Percentiles rank a stretch among this genome's conserved stretches.
These are phyloP conservation scores for Pseudozyma tsukubaensis DNA, from an alignment of 1,284 basidiomycete genomes.

Conservation along the genomic window DNA sequence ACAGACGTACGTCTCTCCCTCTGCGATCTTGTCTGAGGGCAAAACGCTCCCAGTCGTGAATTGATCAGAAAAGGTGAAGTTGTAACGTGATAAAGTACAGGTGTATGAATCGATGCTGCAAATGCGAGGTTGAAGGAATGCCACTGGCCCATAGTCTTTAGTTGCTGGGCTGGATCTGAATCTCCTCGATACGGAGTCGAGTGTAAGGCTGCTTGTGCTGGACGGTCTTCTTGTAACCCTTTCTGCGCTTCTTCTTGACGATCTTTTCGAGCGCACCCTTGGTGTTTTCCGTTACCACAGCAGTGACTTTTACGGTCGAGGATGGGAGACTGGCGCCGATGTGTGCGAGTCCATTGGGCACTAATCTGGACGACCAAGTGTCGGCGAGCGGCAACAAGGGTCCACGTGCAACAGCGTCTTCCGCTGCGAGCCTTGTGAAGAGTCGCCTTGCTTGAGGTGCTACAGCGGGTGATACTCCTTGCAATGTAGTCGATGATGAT, in stretches of 20 bases:
- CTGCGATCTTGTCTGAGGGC: no score
- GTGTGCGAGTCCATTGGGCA: conserved; percentile 62
- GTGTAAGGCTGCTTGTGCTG: conserved; percentile 94
- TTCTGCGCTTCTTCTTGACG: conserved; percentile 96
- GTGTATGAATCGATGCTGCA: neutral
- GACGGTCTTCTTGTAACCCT: conserved; percentile 87
- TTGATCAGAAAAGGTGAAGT: neutral
- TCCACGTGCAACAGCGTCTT: conserved; percentile 7
- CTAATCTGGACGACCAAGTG: conserved; percentile 58
- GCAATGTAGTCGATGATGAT: neutral
- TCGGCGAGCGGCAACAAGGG: conserved; percentile 36
- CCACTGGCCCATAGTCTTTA: no score
- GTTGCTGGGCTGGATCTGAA: conserved; percentile 58
- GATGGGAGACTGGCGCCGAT: conserved; percentile 55
- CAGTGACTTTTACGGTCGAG: conserved; percentile 76
- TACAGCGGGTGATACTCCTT: conserved; percentile 21
- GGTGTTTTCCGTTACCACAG: conserved; percentile 95
- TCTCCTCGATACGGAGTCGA: conserved; percentile 71
- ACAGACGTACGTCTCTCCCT: no score
- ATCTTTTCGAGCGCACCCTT: conserved; percentile 90
- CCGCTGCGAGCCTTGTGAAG: conserved; percentile 24
- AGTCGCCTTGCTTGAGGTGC: conserved; percentile 30
- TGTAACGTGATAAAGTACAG: conserved; percentile 8
- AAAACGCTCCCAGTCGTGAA: no score
- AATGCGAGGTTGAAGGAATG: neutral